These are phyloP conservation scores for Limnomonas spitsbergensis DNA, from an alignment of 139 green algal species.

Conservation along the genomic window DNA sequence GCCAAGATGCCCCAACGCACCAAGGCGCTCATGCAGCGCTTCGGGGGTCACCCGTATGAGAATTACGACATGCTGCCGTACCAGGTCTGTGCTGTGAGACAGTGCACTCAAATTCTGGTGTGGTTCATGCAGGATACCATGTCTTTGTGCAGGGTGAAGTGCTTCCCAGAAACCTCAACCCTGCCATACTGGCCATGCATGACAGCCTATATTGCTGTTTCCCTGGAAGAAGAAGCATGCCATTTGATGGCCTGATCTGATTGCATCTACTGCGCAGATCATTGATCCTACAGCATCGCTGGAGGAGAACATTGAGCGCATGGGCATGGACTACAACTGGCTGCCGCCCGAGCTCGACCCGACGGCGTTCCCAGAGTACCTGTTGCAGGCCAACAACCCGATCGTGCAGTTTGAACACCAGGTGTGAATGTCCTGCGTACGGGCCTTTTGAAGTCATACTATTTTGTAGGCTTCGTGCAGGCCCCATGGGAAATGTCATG, in stretches of 20 bases:
- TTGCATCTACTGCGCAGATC: no score
- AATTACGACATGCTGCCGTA: constrained; percentile 30
- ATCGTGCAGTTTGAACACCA: constrained; percentile 26
- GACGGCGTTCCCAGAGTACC: constrained; percentile 21
- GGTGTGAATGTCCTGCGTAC: no score
- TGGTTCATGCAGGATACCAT: not conserved
- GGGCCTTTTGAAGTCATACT: no score
- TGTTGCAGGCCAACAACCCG: constrained; percentile 32
- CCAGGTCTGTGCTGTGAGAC: not conserved
- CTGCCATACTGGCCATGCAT: no score
- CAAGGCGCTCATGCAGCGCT: constrained; percentile 40
- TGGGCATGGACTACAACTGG: constrained; percentile 44
- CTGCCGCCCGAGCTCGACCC: constrained; percentile 46
- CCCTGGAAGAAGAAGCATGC: no score
- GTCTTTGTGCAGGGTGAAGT: no score
- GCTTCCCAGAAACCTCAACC: no score
- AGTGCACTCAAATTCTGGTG: not conserved
- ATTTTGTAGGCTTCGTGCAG: not conserved
- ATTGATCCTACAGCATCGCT: constrained; percentile 51
- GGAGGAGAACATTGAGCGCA: constrained; percentile 49
- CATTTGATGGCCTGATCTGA: no score
- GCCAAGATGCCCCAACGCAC: constrained; percentile 28
- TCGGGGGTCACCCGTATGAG: constrained; percentile 53
- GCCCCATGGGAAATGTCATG: no score
- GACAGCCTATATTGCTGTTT: no score